Evolutionary conservation across 176 grass and related monocot genomes (phyloP).

Genomic region (Cocos nucifera): DNA sequence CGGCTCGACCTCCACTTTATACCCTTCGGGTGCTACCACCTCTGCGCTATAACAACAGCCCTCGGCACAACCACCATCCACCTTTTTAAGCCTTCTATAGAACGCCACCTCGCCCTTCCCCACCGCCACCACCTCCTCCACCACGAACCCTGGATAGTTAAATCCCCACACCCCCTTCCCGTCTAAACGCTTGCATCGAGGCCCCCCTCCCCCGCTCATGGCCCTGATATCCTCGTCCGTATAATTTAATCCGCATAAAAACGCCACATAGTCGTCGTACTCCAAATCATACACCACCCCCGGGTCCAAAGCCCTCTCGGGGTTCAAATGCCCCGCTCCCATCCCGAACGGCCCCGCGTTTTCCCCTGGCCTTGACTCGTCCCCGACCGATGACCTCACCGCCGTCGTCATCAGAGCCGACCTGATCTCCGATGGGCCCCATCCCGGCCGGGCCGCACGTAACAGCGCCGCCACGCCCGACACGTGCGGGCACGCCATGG

Average conservation of each 20-base stretch:
- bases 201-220: no score
- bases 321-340: slow-evolving; percentile 55
- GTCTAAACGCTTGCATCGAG: no score
- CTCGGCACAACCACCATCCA: no score
- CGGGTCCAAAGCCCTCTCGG: slow-evolving; percentile 62
- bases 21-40: no score
- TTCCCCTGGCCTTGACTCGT: slow-evolving; percentile 48
- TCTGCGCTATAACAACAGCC: no score
- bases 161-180: no score
- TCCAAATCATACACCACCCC: slow-evolving; percentile 70
- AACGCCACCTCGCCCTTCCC: no score
- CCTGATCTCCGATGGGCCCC: slow-evolving; percentile 62
- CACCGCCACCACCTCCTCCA: no score
- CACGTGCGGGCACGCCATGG: slow-evolving; percentile 96
- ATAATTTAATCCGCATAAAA: slow-evolving; percentile 39
- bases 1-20: no score
- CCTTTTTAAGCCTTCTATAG: no score
- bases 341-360: slow-evolving; percentile 66
- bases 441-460: slow-evolving; percentile 63
- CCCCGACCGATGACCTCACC: slow-evolving; percentile 24
- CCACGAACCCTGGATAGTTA: no score
- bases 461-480: slow-evolving; percentile 77
- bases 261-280: slow-evolving; percentile 63
- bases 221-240: no score
- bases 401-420: slow-evolving; percentile 94